Percentiles rank a stretch among this genome's conserved stretches.
Evolutionary conservation across 768 basidiomycete species (phyloP).

Genomic region (Xerocomellus chrysenteron): DNA sequence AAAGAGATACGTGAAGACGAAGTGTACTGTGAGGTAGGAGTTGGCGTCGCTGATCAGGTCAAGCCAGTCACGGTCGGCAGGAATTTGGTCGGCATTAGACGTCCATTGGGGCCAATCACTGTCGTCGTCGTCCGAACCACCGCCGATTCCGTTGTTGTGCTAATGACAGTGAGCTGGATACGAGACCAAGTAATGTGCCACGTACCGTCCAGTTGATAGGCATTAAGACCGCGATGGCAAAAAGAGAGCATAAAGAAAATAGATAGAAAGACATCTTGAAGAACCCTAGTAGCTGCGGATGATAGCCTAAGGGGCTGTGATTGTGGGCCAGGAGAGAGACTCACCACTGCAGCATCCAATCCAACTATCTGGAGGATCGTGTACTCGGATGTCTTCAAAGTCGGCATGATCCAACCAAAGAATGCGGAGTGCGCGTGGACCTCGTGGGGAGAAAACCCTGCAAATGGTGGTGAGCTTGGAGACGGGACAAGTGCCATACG

Average conservation of each 20-base stretch:
- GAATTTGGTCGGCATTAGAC: conserved; percentile 24
- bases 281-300: conserved; percentile 82
- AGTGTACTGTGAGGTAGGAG: conserved; percentile 84
- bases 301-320: neutral
- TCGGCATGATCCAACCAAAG: conserved; percentile 97
- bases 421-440: conserved; percentile 84
- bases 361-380: conserved; percentile 95
- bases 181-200: conserved; percentile 1
- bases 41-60: conserved; percentile 90
- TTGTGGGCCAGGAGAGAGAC: conserved; percentile 30
- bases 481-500: neutral
- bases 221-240: conserved; percentile 85
- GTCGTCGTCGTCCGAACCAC: conserved; percentile 40
- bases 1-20: conserved; percentile 93
- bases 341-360: conserved; percentile 91
- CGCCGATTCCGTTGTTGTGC: conserved; percentile 74
- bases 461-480: conserved; percentile 1
- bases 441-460: conserved; percentile 92
- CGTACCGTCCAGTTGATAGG: conserved; percentile 91
- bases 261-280: conserved; percentile 94
- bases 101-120: conserved; percentile 47
- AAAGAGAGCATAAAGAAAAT: conserved; percentile 82
- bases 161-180: conserved; percentile 26
- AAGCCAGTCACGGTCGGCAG: conserved; percentile 61
- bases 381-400: conserved; percentile 86